Conservation (phyloP, 441 rosid species). For the Syzygium syzygioides region DNA sequence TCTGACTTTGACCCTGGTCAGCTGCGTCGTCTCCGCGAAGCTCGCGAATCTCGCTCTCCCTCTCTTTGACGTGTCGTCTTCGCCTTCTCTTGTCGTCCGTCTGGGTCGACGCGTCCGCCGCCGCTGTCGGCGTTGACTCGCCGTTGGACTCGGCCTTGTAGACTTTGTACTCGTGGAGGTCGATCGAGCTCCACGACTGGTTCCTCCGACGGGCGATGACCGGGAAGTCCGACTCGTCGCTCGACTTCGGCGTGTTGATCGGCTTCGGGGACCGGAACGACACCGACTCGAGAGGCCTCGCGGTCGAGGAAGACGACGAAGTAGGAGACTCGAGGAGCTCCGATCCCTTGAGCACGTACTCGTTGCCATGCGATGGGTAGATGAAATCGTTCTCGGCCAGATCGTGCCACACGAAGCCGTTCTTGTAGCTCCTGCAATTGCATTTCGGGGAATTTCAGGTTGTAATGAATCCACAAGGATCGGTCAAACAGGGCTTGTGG, state of each 20-base stretch:
- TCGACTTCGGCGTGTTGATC: not conserved
- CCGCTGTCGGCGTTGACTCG: conserved; percentile 44
- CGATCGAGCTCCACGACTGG: conserved; percentile 82
- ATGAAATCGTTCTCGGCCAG: conserved; percentile 67
- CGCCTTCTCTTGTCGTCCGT: conserved; percentile 60
- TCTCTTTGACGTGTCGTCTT: conserved; percentile 29
- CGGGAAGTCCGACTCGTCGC: not conserved
- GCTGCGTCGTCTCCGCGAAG: conserved; percentile 10
- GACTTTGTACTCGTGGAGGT: conserved; percentile 76
- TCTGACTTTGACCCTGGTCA: conserved; percentile 3
- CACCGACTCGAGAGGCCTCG: conserved; percentile 38
- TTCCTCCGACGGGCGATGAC: conserved; percentile 50
- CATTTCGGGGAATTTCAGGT: not conserved
- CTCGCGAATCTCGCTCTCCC: conserved; percentile 21
- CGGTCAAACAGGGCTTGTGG: not conserved
- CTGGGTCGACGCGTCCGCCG: conserved; percentile 94
- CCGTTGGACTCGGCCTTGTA: conserved; percentile 53
- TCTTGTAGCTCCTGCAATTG: conserved; percentile 69
- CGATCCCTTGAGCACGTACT: conserved; percentile 90
- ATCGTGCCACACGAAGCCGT: conserved; percentile 95
- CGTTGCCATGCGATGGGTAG: conserved; percentile 72
- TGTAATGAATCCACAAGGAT: not conserved
- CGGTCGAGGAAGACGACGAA: conserved; percentile 16
- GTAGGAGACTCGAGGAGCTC: conserved; percentile 43
- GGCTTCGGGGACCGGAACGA: conserved; percentile 36